Evolutionary conservation across 345 rosid species (phyloP).

Genomic region (Eucalyptus pumila): DNA sequence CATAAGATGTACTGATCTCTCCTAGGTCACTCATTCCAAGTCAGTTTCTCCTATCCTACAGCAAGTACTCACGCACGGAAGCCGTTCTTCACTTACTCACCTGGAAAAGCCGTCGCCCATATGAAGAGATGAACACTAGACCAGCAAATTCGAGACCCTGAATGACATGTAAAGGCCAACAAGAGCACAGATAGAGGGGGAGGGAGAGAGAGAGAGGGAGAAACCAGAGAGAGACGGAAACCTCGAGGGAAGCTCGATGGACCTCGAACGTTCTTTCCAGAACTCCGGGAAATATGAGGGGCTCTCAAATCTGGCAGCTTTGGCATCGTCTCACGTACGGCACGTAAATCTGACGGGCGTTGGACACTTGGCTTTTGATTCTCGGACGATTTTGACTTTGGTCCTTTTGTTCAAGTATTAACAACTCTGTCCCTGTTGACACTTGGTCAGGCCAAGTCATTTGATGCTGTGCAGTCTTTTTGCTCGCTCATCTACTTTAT

Average conservation of each 20-base stretch:
- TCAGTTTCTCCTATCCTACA: not conserved
- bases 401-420: not conserved
- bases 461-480: not conserved
- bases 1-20: not conserved
- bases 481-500: not conserved
- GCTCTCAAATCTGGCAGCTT: not conserved
- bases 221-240: not conserved
- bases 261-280: not conserved
- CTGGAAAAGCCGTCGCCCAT: not conserved
- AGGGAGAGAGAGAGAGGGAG: not conserved
- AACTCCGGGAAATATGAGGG: not conserved
- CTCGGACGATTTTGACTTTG: not conserved
- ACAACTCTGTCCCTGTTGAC: not conserved
- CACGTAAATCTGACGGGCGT: not conserved
- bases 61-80: not conserved
- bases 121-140: not conserved
- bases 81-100: not conserved
- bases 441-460: not conserved
- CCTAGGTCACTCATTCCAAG: not conserved
- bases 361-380: not conserved
- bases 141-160: not conserved
- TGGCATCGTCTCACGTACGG: not conserved
- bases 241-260: not conserved
- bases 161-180: not conserved
- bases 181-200: not conserved